Evolutionary conservation across 2,329 filamentous ascomycete genomes (phyloP).

Genomic region (Aspergillus fumigatus): DNA sequence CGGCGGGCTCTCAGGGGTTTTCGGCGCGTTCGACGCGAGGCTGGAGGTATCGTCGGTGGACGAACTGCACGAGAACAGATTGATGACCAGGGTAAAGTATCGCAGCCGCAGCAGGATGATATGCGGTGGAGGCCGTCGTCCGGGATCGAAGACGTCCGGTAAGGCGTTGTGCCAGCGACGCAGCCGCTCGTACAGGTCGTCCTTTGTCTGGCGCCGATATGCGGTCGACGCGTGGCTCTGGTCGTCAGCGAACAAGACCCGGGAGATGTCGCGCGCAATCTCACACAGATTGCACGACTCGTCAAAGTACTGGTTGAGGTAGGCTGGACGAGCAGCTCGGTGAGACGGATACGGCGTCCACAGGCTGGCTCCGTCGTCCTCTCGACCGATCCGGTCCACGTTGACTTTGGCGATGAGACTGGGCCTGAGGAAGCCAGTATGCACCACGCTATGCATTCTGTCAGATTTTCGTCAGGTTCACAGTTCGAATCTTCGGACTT

Average conservation of each 20-base stretch:
- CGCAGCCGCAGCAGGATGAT: constrained; percentile 30
- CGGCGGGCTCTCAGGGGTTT: constrained; percentile 28
- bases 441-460: constrained; percentile 27
- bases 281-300: constrained; percentile 31
- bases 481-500: not conserved
- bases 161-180: constrained; percentile 27
- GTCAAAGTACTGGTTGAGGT: constrained; percentile 29
- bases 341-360: constrained; percentile 34
- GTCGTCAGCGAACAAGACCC: constrained; percentile 25
- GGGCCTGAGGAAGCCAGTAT: constrained; percentile 32
- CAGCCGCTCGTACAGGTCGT: constrained; percentile 27
- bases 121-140: constrained; percentile 28
- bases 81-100: constrained; percentile 32
- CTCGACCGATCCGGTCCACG: constrained; percentile 17
- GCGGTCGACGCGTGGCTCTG: constrained; percentile 1
- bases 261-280: constrained; percentile 34
- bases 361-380: constrained; percentile 14
- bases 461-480: no score
- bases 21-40: constrained; percentile 15
- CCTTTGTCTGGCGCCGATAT: constrained; percentile 19
- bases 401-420: constrained; percentile 34
- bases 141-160: constrained; percentile 24
- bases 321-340: constrained; percentile 22
- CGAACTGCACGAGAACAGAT: constrained; percentile 29
- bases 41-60: constrained; percentile 14